These are phyloP conservation scores for Fraxinus sp. DNA, from an alignment of 305 asterid genomes.

Conservation along the genomic window DNA sequence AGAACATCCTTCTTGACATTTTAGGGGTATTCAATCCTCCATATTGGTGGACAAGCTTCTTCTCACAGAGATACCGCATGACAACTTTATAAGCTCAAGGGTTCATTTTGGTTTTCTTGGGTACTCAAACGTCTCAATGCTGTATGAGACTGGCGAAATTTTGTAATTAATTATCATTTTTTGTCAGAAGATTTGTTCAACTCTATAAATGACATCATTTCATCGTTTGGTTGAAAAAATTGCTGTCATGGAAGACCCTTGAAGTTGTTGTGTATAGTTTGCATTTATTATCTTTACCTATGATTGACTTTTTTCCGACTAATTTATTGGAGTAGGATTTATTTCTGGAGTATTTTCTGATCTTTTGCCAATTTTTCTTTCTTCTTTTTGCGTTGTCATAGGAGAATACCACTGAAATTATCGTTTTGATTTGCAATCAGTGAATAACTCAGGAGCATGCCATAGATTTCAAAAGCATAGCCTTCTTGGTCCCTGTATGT, in stretches of 20 bases:
- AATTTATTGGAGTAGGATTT: neutral
- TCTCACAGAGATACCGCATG: neutral
- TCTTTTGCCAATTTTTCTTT: neutral
- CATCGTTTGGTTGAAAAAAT: neutral
- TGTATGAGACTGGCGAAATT: neutral
- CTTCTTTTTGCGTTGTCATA: neutral
- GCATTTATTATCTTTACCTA: neutral
- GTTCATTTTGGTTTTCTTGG: neutral
- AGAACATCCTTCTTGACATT: slow-evolving; percentile 13
- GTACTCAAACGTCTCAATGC: neutral
- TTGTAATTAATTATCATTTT: neutral
- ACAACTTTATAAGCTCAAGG: slow-evolving; percentile 21
- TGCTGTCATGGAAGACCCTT: slow-evolving; percentile 8
- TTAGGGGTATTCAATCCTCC: slow-evolving; percentile 17
- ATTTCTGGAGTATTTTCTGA: neutral
- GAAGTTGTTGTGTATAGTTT: neutral
- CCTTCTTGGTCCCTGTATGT: neutral
- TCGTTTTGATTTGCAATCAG: neutral
- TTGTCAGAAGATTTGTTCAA: neutral
- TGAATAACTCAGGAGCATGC: neutral
- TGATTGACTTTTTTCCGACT: neutral
- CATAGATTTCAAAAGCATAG: neutral
- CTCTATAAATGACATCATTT: neutral
- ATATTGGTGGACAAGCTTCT: slow-evolving; percentile 10
- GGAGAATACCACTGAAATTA: neutral